Evolutionary conservation across 768 basidiomycete genomes (phyloP).

Genomic region (Trametopsis cervina): DNA sequence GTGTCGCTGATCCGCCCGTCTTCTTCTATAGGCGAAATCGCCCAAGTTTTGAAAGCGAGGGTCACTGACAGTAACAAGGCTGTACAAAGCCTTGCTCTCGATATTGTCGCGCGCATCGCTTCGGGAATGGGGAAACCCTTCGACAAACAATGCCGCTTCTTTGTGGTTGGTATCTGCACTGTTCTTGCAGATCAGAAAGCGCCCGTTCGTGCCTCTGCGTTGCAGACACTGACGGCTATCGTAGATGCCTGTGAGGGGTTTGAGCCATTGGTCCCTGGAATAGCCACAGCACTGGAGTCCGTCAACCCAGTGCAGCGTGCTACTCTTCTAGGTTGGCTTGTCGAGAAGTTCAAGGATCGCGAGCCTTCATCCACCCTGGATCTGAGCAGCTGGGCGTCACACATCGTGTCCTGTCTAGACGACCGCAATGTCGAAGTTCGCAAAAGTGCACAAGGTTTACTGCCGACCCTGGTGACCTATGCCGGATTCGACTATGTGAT

Average conservation of each 20-base stretch:
- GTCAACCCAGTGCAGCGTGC: slow-evolving; percentile 84
- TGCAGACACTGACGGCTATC: slow-evolving; percentile 76
- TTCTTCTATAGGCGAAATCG: slow-evolving; percentile 69
- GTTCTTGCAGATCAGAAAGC: slow-evolving; percentile 93
- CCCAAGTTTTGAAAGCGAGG: slow-evolving; percentile 79
- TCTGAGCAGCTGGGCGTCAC: slow-evolving; percentile 56
- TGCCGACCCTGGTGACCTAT: slow-evolving; percentile 67
- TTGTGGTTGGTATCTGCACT: slow-evolving; percentile 68
- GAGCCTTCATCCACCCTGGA: slow-evolving; percentile 52
- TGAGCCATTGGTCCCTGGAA: slow-evolving; percentile 72
- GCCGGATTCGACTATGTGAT: slow-evolving; percentile 83
- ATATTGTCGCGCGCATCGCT: slow-evolving; percentile 85
- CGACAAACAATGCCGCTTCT: slow-evolving; percentile 79
- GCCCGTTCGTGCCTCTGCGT: slow-evolving; percentile 69
- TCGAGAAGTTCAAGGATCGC: slow-evolving; percentile 69
- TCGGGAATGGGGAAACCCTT: slow-evolving; percentile 94
- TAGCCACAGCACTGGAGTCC: slow-evolving; percentile 77
- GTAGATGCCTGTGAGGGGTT: slow-evolving; percentile 78
- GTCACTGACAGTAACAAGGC: slow-evolving; percentile 91
- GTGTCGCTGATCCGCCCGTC: slow-evolving; percentile 7
- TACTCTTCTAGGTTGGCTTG: slow-evolving; percentile 72
- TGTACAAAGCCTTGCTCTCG: slow-evolving; percentile 85
- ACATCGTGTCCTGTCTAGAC: slow-evolving; percentile 74
- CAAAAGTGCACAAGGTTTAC: slow-evolving; percentile 78
- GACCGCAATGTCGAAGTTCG: slow-evolving; percentile 89